Base-by-base conservation (phyloP, 2,329 filamentous ascomycete genomes). In the Alternaria arbusti region DNA sequence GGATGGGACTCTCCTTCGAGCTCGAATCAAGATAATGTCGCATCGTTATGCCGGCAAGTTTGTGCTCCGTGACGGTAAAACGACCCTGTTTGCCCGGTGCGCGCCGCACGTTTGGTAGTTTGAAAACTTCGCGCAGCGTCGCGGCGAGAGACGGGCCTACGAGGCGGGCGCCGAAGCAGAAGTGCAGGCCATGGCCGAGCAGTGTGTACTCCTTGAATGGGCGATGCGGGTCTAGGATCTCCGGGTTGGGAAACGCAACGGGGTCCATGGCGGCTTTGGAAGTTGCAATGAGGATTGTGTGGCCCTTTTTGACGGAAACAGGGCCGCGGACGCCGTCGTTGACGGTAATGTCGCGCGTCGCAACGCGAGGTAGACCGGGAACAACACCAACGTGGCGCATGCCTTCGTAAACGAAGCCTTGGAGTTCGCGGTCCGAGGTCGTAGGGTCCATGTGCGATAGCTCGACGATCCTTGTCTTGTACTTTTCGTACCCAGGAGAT, bases 381-480 rank as follows among this genome's bases (percentile, higher is more conserved):
- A 86, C 82, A 2, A 84, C 82, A 17, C 84, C 83, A 6, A 83
- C 82, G 68, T 86, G 85, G 11, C 85, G 82, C 83, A 86, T 86
- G 45, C 85, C 85, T 71, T 87, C 85, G 65, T 81, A 85, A 3
- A 86, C 84, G 72, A 85, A 87, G 12, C 84, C 84, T 66, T 84
- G 82, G 1, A 86, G 80, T 68, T 86, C 85, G 3, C 68, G 64
- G 93, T 93, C 82, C 91, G 84, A 80, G 2, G 76, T 74, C 5
- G 75, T 74, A 6, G 82, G 77, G 46, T 84, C 79, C 66, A 78
- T 79, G 62, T 85, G 79, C 2, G 85, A 80, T 17, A 86, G 81
- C 69, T 85, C 79, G 22, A 86, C 72, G 60, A 87, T 85, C 30
- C 84, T 84, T 2, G 77, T 77, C 71, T 85, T 86, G 78, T 86